Evolutionary conservation across 352 stramenopile species (phyloP).

Genomic region (Phytophthora sp.): DNA sequence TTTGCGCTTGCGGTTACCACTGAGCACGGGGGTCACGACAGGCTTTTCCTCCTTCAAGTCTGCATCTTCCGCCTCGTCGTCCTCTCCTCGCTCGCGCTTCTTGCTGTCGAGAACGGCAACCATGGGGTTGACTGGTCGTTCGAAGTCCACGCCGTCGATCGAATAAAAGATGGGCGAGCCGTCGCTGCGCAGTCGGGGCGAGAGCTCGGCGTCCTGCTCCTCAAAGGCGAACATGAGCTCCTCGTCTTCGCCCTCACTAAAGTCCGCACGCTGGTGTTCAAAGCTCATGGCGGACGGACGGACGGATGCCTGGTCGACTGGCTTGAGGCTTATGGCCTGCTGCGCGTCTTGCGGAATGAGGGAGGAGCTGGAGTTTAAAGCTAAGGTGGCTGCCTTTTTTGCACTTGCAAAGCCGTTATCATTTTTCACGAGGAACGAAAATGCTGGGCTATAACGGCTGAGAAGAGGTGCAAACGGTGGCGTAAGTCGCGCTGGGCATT

Average conservation of each 20-base stretch:
- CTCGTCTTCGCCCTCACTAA: conserved; percentile 51
- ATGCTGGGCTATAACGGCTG: conserved; percentile 22
- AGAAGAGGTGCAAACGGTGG: conserved; percentile 9
- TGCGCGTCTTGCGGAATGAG: conserved; percentile 43
- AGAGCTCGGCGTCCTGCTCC: conserved; percentile 18
- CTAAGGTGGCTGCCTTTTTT: neutral
- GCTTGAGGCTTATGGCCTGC: conserved; percentile 4
- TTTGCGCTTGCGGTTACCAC: conserved; percentile 59
- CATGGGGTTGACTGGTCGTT: conserved; percentile 53
- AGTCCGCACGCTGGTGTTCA: conserved; percentile 1
- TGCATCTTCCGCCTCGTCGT: conserved; percentile 24
- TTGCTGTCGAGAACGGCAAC: conserved; percentile 43
- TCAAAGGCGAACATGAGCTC: conserved; percentile 84
- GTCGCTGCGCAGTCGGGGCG: conserved; percentile 18
- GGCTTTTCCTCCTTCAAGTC: conserved; percentile 17
- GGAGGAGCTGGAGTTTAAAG: too few relatives aligned
- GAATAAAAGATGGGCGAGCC: conserved; percentile 37
- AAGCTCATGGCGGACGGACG: conserved; percentile 3
- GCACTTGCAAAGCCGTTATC: conserved; percentile 29
- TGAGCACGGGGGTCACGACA: conserved; percentile 17
- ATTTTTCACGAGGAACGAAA: conserved; percentile 30
- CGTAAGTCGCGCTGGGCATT: conserved; percentile 16
- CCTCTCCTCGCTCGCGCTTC: conserved; percentile 34
- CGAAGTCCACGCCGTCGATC: conserved; percentile 37
- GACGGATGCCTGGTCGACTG: neutral